Conservation (phyloP, 306 rosid species). For the Pyrus pyrifolia region DNA sequence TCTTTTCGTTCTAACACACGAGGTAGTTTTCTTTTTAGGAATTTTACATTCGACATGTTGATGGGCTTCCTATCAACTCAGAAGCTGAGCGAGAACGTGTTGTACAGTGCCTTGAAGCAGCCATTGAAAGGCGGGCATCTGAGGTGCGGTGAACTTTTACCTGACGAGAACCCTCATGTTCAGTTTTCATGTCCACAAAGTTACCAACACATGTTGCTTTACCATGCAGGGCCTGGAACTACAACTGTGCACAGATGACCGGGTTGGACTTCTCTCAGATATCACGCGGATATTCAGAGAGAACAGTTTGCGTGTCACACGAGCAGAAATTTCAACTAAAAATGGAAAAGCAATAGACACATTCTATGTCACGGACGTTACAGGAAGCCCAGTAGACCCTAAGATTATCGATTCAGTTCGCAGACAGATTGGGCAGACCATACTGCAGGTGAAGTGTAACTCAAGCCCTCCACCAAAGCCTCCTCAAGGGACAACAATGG, state of each 20-base stretch:
- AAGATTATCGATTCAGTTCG: slow-evolving; percentile 74
- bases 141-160: slow-evolving; percentile 43
- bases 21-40: slow-evolving; percentile 35
- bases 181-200: neutral
- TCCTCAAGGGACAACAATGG: slow-evolving; percentile 43
- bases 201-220: slow-evolving; percentile 17
- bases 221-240: slow-evolving; percentile 80
- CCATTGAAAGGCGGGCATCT: slow-evolving; percentile 81
- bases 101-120: slow-evolving; percentile 86
- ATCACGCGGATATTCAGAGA: slow-evolving; percentile 89
- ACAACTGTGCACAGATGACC: slow-evolving; percentile 69
- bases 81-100: slow-evolving; percentile 89
- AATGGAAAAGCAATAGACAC: slow-evolving; percentile 62
- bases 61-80: slow-evolving; percentile 81
- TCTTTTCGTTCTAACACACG: neutral
- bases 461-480: slow-evolving; percentile 39
- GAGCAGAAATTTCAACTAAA: slow-evolving; percentile 88
- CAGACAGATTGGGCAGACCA: slow-evolving; percentile 55
- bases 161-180: neutral
- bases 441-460: slow-evolving; percentile 60
- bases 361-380: slow-evolving; percentile 80
- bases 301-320: slow-evolving; percentile 70
- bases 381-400: slow-evolving; percentile 69
- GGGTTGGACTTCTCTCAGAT: slow-evolving; percentile 83
- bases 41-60: slow-evolving; percentile 81